Evolutionary conservation across 441 rosid species (phyloP), one percentile per base, ranked within the genome.

Genomic region (Breynia disticha): DNA sequence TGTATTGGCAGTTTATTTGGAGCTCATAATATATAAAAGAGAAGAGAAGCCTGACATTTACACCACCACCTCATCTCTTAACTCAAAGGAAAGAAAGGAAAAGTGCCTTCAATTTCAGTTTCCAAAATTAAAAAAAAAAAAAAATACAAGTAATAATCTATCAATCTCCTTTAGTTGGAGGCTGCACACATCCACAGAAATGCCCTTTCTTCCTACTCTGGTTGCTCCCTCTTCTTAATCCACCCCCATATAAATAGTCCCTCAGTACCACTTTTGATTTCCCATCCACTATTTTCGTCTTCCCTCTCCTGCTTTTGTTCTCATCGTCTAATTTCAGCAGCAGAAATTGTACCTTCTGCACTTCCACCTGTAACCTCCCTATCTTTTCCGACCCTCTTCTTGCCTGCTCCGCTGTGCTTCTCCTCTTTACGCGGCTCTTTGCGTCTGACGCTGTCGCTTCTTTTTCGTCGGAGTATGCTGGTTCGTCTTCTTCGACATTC

Each of bases 261-360:
- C 79, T 61, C 57, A 94, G 86, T 19, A 72, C 66, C 58, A 81
- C 94, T 58, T 83, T 80, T 16, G 86, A 62, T 69, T 70, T 85
- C 45, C 68, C 53, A 55, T 76, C 84, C 1, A 58, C 49, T 19
- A 61, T 66, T 60, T 68, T 79, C 51, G 84, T 61, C 67, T 63
- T 79, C 9, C 71, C 89, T 52, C 66, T n/a, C n/a, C n/a, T 64
- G 61, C 78, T 74, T 62, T 76, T 81, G 64, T 76, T 80, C 46
- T 78, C 82, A 49, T 74, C 87, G 17, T 86, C 96, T 8, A 85
- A 57, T 73, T 85, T 87, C 72, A 80, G 56, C 46, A 94, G 59
- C 50, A 84, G 63, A 67, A 79, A 79, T 77, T 90, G 97, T 55
- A 94, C 54, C 67, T 82, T 94, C 76, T 87, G 96, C 72, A 90